phyloP scores from a whole-genome alignment of 176 grass and related monocot genomes.

The Bonia amplexicaulis region DNA sequence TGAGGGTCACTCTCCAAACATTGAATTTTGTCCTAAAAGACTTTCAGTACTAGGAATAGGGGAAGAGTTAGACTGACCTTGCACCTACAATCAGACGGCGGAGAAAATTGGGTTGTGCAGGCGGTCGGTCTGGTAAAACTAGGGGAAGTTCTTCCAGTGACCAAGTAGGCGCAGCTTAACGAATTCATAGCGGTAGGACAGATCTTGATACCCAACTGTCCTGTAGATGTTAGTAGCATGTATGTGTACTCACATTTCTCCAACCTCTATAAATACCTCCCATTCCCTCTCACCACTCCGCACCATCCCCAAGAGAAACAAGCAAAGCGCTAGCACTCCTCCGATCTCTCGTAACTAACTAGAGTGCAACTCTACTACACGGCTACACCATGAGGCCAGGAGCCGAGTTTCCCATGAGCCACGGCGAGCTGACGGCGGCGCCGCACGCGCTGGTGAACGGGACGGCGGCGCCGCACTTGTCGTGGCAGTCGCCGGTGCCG shows the following conservation, averaged over 20 bases:
- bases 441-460: conserved; percentile 17
- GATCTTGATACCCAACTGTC: too few relatives aligned
- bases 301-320: conserved; percentile 24
- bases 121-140: too few relatives aligned
- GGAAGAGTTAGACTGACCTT: too few relatives aligned
- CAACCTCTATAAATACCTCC: conserved; percentile 41
- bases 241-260: neutral
- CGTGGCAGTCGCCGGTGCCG: conserved; percentile 83
- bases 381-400: conserved; percentile 52
- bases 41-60: too few relatives aligned
- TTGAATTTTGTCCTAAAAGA: too few relatives aligned
- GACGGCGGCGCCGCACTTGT: conserved; percentile 43
- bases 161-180: too few relatives aligned
- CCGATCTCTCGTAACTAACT: neutral
- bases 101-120: too few relatives aligned
- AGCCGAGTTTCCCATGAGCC: conserved; percentile 26
- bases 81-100: too few relatives aligned
- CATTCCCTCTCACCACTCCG: conserved; percentile 16
- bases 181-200: too few relatives aligned
- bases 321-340: neutral
- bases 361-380: neutral
- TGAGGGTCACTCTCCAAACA: too few relatives aligned
- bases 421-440: conserved; percentile 24
- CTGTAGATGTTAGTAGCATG: neutral
- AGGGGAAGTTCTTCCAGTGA: too few relatives aligned